A percentile compares a stretch with the other conserved stretches of the same genome.
Conservation (phyloP, 805 yeast species). For the Saturnispora dispora region DNA sequence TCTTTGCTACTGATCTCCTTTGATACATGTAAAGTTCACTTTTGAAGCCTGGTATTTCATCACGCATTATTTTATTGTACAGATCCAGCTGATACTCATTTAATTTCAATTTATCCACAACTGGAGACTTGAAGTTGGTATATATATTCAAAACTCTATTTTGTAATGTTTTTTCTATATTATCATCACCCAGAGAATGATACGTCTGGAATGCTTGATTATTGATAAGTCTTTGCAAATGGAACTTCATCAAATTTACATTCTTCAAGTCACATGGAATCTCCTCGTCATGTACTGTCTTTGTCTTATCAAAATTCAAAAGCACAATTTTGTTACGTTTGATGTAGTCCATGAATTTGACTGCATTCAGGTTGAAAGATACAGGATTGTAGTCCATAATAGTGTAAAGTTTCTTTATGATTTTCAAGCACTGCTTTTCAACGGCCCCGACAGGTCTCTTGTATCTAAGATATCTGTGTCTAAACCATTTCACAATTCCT, state of each 20-base stretch:
- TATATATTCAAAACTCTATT: slow-evolving; percentile 27
- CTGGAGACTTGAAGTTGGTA: slow-evolving; percentile 28
- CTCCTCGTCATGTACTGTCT: not conserved
- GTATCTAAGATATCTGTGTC: slow-evolving; percentile 26
- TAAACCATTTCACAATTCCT: slow-evolving; percentile 28
- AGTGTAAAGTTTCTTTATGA: slow-evolving; percentile 31
- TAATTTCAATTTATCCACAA: slow-evolving; percentile 14
- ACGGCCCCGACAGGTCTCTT: slow-evolving; percentile 30
- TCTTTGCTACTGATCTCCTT: slow-evolving; percentile 47
- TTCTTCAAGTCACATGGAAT: not conserved
- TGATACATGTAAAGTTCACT: slow-evolving; percentile 51
- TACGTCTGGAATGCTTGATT: slow-evolving; percentile 12
- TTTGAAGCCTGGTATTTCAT: slow-evolving; percentile 37
- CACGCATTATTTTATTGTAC: slow-evolving; percentile 20
- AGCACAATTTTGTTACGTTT: not conserved
- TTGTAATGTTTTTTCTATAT: not conserved
- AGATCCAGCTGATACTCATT: slow-evolving; percentile 17
- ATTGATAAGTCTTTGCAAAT: slow-evolving; percentile 29
- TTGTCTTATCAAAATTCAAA: not conserved
- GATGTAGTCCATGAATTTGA: slow-evolving; percentile 8
- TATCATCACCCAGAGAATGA: not conserved
- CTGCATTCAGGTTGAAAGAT: slow-evolving; percentile 29
- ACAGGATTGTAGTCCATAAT: slow-evolving; percentile 34
- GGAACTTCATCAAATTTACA: slow-evolving; percentile 19
- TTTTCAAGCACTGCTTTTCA: slow-evolving; percentile 22